These are phyloP conservation scores for Mimosa bimucronata DNA, from an alignment of 306 rosid genomes.

Conservation along the genomic window DNA sequence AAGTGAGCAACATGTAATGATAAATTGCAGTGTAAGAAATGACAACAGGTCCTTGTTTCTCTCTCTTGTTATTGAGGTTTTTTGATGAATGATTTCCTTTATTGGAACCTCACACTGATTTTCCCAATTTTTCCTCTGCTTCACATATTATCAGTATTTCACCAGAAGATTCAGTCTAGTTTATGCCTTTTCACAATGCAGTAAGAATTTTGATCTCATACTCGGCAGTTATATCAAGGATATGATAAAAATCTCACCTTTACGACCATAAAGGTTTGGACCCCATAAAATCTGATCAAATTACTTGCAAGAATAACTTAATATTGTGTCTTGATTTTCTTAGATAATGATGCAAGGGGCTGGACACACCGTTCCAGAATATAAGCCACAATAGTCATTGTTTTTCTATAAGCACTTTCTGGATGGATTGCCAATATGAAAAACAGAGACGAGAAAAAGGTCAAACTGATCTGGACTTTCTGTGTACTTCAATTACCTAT, in stretches of 20 bases:
- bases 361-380: slow-evolving; percentile 96
- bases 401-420: slow-evolving; percentile 76
- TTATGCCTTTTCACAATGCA: background rate
- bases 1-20: too few relatives aligned
- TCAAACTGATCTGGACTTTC: slow-evolving; percentile 22
- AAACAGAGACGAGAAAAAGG: slow-evolving; percentile 5
- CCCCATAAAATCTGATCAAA: slow-evolving; percentile 65
- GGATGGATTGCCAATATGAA: slow-evolving; percentile 57
- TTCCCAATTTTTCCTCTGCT: too few relatives aligned
- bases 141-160: background rate
- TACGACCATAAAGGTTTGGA: slow-evolving; percentile 68
- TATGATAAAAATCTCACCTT: slow-evolving; percentile 76
- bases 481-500: background rate
- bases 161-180: background rate
- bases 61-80: too few relatives aligned
- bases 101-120: too few relatives aligned
- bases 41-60: too few relatives aligned
- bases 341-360: slow-evolving; percentile 69
- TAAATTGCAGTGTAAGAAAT: too few relatives aligned
- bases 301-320: background rate
- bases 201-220: background rate
- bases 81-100: too few relatives aligned
- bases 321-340: background rate
- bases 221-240: slow-evolving; percentile 69
- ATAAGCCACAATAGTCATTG: slow-evolving; percentile 80